Percentiles rank a stretch among this genome's conserved stretches.
Conservation (phyloP, 2,329 filamentous ascomycete species). For the Tolypocladium nubicola region DNA sequence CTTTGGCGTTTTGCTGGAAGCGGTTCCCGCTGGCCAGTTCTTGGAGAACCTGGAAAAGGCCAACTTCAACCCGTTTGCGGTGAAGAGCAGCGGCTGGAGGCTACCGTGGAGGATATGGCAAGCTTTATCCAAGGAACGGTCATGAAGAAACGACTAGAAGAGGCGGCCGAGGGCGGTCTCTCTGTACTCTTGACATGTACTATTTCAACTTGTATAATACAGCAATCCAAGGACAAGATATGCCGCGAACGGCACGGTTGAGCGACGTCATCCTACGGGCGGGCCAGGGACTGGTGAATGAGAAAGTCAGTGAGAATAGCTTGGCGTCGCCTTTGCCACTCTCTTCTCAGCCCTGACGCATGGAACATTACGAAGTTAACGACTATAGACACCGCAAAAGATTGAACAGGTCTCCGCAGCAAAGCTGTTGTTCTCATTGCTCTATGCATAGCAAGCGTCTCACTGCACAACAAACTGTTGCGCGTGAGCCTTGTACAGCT, state of each 20-base stretch:
- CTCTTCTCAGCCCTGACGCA: neutral
- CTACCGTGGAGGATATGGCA: constrained; percentile 67
- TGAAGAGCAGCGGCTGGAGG: constrained; percentile 58
- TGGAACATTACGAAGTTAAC: neutral
- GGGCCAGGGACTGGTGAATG: neutral
- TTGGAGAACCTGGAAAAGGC: constrained; percentile 64
- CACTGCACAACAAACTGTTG: constrained; percentile 32
- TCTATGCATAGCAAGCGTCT: neutral
- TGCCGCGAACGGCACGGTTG: neutral
- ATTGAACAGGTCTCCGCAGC: neutral
- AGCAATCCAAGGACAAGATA: neutral
- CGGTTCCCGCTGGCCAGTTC: constrained; percentile 68
- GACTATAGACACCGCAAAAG: neutral
- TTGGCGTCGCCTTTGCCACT: too few relatives aligned
- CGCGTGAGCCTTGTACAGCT: constrained; percentile 36
- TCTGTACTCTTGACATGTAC: neutral
- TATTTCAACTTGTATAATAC: neutral
- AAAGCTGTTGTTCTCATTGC: neutral
- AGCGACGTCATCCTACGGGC: neutral
- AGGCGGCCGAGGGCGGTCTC: neutral
- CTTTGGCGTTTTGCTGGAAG: constrained; percentile 74
- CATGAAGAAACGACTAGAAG: constrained; percentile 21
- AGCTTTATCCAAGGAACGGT: constrained; percentile 34
- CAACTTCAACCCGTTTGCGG: constrained; percentile 76
- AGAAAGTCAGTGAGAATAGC: neutral